Percentiles rank a stretch among this genome's conserved stretches.
Conservation (phyloP, 441 rosid genomes). For the Populus hybrid region DNA sequence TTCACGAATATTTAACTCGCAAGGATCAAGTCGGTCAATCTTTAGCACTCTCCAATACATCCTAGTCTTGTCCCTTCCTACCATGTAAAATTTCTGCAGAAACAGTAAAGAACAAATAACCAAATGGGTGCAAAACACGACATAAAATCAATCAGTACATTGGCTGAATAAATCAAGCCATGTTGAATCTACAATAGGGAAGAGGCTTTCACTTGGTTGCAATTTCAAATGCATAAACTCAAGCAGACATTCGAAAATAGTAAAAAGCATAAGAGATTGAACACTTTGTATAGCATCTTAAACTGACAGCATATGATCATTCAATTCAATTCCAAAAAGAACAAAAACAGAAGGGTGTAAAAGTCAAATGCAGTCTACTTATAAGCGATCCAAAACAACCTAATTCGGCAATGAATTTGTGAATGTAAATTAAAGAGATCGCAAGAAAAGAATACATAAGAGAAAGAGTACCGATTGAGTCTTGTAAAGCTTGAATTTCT, state of each 20-base stretch:
- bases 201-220: background rate
- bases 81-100: constrained; percentile 80
- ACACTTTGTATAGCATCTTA: too few relatives aligned
- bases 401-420: constrained; percentile 17
- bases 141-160: background rate
- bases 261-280: too few relatives aligned
- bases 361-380: too few relatives aligned
- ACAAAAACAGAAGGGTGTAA: too few relatives aligned
- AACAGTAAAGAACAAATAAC: background rate
- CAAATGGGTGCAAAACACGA: background rate
- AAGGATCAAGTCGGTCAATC: constrained; percentile 72
- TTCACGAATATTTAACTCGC: constrained; percentile 70
- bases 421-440: background rate
- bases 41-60: constrained; percentile 81
- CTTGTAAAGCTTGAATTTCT: constrained; percentile 72
- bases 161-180: background rate
- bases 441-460: background rate
- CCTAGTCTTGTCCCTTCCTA: constrained; percentile 86
- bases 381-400: background rate
- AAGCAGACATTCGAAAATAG: background rate
- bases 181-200: background rate
- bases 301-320: too few relatives aligned
- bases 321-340: too few relatives aligned
- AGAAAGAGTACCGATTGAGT: constrained; percentile 49
- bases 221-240: too few relatives aligned